Evolutionary conservation across 2,329 filamentous ascomycete genomes (phyloP).

Genomic region (Fusarium multiceps): DNA sequence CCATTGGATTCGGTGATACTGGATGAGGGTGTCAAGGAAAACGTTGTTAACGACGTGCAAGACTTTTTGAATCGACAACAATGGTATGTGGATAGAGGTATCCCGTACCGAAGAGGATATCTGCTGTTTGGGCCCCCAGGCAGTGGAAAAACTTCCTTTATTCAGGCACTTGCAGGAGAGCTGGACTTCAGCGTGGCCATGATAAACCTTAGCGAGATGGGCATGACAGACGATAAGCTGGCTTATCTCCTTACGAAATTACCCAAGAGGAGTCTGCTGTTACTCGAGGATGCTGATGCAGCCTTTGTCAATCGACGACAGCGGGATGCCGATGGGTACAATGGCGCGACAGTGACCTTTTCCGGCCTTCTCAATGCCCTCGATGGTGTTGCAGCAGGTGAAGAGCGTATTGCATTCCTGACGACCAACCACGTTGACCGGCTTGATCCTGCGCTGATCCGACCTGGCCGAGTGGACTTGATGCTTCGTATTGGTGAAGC

Average conservation of each 20-base stretch:
- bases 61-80: slow-evolving; percentile 82
- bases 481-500: slow-evolving; percentile 90
- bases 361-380: slow-evolving; percentile 87
- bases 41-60: slow-evolving; percentile 81
- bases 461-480: slow-evolving; percentile 94
- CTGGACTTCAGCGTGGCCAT: slow-evolving; percentile 93
- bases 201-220: slow-evolving; percentile 88
- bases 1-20: slow-evolving; percentile 89
- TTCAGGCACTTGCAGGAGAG: slow-evolving; percentile 93
- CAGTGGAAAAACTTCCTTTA: slow-evolving; percentile 95
- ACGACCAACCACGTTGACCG: slow-evolving; percentile 95
- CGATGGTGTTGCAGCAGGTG: slow-evolving; percentile 93
- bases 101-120: slow-evolving; percentile 91
- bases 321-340: slow-evolving; percentile 83
- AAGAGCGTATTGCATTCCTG: slow-evolving; percentile 92
- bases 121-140: slow-evolving; percentile 89
- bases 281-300: slow-evolving; percentile 92
- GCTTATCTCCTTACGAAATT: slow-evolving; percentile 88
- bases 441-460: slow-evolving; percentile 87
- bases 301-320: slow-evolving; percentile 86
- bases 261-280: slow-evolving; percentile 81
- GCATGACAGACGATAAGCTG: slow-evolving; percentile 88
- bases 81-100: slow-evolving; percentile 95
- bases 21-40: slow-evolving; percentile 84
- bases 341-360: slow-evolving; percentile 90